A percentile compares a stretch with the other conserved stretches of the same genome.
Evolutionary conservation across 1,284 basidiomycete species (phyloP).

Genomic region (Termitomyces sp.): DNA sequence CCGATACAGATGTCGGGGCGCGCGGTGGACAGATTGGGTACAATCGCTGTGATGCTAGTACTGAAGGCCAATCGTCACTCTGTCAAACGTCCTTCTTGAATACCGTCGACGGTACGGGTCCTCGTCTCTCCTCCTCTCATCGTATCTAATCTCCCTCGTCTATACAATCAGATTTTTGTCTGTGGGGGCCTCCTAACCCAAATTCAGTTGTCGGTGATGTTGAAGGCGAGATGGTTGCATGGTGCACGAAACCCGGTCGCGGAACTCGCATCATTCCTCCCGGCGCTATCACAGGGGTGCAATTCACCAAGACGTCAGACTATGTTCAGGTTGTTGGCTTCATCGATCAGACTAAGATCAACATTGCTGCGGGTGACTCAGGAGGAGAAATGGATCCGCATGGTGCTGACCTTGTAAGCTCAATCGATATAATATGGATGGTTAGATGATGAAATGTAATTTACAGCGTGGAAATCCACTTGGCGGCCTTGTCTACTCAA

Average conservation of each 20-base stretch:
- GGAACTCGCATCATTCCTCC: slow-evolving; percentile 56
- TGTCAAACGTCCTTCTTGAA: slow-evolving; percentile 34
- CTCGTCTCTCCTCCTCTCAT: not conserved
- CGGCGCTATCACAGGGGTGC: slow-evolving; percentile 44
- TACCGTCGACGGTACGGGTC: slow-evolving; percentile 25
- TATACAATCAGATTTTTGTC: slow-evolving; percentile 8
- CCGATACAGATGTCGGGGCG: slow-evolving; percentile 28
- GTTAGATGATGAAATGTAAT: slow-evolving; percentile 46
- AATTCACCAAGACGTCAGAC: slow-evolving; percentile 52
- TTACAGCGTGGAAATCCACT: slow-evolving; percentile 61
- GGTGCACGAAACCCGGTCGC: slow-evolving; percentile 49
- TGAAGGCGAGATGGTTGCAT: slow-evolving; percentile 56
- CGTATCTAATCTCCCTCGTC: not conserved
- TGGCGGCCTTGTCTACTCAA: slow-evolving; percentile 60
- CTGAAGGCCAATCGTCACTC: slow-evolving; percentile 27
- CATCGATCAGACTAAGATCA: slow-evolving; percentile 58
- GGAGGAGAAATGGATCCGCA: slow-evolving; percentile 43
- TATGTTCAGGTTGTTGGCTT: slow-evolving; percentile 66
- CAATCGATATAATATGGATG: not conserved
- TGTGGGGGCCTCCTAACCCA: slow-evolving; percentile 21
- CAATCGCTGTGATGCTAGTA: slow-evolving; percentile 33
- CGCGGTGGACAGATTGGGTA: slow-evolving; percentile 31
- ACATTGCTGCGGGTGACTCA: slow-evolving; percentile 48
- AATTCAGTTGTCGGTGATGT: slow-evolving; percentile 50
- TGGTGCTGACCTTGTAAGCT: slow-evolving; percentile 23